A percentile compares a stretch with the other conserved stretches of the same genome.
phyloP scores from a whole-genome alignment of 176 grass and related monocot species.

The Carex littledalei region DNA sequence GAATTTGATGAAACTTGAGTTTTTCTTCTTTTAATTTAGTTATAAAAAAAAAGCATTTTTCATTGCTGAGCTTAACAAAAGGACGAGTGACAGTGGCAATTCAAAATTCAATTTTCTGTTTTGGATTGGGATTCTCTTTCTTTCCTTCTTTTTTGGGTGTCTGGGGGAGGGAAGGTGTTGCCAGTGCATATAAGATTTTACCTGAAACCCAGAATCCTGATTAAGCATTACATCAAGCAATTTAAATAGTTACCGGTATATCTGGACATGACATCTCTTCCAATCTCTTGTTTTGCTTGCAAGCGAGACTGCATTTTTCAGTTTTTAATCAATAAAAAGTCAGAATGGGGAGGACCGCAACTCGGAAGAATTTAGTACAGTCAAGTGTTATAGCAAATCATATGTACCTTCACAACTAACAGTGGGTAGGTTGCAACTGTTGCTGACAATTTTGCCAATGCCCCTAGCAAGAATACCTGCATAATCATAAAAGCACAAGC shows the following conservation, averaged over 20 bases:
- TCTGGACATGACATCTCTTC: slow-evolving; percentile 68
- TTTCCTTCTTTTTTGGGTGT: background rate
- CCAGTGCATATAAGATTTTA: background rate
- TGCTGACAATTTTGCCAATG: slow-evolving; percentile 90
- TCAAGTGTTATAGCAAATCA: slow-evolving; percentile 17
- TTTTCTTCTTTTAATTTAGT: background rate
- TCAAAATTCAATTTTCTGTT: background rate
- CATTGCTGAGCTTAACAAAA: background rate
- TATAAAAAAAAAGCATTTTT: background rate
- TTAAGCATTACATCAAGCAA: slow-evolving; percentile 15
- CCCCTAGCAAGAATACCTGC: slow-evolving; percentile 91
- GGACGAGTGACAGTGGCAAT: background rate
- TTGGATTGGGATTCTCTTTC: background rate
- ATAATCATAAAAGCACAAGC: slow-evolving; percentile 18
- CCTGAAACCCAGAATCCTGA: background rate
- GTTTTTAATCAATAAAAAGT: slow-evolving; percentile 20
- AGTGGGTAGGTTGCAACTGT: slow-evolving; percentile 84
- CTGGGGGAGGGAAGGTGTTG: background rate
- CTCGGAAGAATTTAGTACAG: background rate
- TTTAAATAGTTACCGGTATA: slow-evolving; percentile 62
- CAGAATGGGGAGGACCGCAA: background rate
- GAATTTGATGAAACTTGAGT: background rate
- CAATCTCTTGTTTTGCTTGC: slow-evolving; percentile 99
- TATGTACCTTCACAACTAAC: slow-evolving; percentile 86
- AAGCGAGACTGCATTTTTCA: slow-evolving; percentile 84